A percentile compares a stretch with the other conserved stretches of the same genome.
phyloP scores from a whole-genome alignment of 2,329 filamentous ascomycete genomes.

The Epichloe sylvatica region DNA sequence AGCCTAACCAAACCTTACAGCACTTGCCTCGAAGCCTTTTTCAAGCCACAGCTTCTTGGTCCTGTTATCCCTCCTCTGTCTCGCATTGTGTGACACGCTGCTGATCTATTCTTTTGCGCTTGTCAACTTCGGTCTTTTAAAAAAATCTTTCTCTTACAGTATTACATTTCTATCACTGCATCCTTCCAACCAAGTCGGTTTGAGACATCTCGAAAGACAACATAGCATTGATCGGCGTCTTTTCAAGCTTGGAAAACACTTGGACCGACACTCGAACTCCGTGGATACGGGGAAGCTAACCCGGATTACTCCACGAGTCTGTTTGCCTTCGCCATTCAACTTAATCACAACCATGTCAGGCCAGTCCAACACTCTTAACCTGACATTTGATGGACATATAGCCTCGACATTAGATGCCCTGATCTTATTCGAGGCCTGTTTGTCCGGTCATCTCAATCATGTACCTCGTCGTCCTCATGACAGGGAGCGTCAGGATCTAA shows the following conservation, averaged over 20 bases:
- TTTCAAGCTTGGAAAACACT: background rate
- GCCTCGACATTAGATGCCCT: slow-evolving; percentile 62
- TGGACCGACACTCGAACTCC: background rate
- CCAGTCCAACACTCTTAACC: slow-evolving; percentile 29
- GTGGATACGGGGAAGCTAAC: background rate
- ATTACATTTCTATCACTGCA: background rate
- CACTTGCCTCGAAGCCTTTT: background rate
- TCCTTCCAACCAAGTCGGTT: background rate
- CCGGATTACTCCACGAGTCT: background rate
- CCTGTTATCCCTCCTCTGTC: background rate
- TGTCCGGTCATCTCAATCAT: slow-evolving; percentile 56
- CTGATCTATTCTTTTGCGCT: background rate
- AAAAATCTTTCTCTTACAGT: background rate
- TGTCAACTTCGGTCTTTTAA: background rate
- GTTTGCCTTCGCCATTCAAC: background rate
- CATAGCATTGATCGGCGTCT: background rate
- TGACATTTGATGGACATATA: slow-evolving; percentile 55
- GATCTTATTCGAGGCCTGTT: slow-evolving; percentile 65
- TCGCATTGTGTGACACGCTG: background rate
- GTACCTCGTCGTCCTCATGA: slow-evolving; percentile 78
- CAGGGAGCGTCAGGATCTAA: slow-evolving; percentile 61
- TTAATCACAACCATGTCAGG: background rate
- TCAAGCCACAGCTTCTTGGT: slow-evolving; percentile 1
- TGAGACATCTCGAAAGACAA: background rate
- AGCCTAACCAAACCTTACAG: background rate